Evolutionary conservation across 768 basidiomycete species (phyloP), one percentile per base, ranked within the genome.

Genomic region (Fomitopsis pulvina): DNA sequence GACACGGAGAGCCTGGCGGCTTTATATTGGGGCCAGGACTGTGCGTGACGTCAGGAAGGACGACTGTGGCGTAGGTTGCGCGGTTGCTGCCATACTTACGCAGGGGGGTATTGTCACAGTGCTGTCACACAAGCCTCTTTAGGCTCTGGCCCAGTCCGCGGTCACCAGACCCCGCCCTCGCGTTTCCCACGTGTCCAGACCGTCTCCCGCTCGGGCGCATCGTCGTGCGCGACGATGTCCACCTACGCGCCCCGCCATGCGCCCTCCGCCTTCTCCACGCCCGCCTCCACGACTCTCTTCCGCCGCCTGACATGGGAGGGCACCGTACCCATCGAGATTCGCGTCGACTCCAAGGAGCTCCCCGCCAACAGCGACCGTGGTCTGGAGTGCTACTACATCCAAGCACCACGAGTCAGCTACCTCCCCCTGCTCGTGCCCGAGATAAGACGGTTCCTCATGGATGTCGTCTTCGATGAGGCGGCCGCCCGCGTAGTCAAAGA

Each of bases 371-470:
- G 87, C 51, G 89, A 95, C 72, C 82, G 90, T 48, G 86, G 85
- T 20, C 77, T 92, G 30, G 92, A 95, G 67, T 86, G 83, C 62
- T 95, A 93, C 69, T 96, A 84, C 68, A 72, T 91, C 46, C 88
- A 91, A 66, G 94, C 90, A 5, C 88, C 94, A 29, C 78, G 96
- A 47, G 86, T 97, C 61, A 85, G 84, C 68, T 99, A 98, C 69
- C 81, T 99, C 29, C 91, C 96, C 11, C 75, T 98, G 24, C 68
- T 98, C 41, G 78, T 97, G 61, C 85, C 92, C 3, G 92, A 96
- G 61, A 80, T 99, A 51, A 80, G 85, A 51, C 78, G 83, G 58
- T 92, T 92, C 67, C 76, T 98, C 54, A 83, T 89, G 73, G 90
- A 96, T 56, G 83, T 97, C 48, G 89, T 94, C 11, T 85, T 97